Conservation (phyloP, 352 stramenopile species). For the Sclerospora graminicola region DNA sequence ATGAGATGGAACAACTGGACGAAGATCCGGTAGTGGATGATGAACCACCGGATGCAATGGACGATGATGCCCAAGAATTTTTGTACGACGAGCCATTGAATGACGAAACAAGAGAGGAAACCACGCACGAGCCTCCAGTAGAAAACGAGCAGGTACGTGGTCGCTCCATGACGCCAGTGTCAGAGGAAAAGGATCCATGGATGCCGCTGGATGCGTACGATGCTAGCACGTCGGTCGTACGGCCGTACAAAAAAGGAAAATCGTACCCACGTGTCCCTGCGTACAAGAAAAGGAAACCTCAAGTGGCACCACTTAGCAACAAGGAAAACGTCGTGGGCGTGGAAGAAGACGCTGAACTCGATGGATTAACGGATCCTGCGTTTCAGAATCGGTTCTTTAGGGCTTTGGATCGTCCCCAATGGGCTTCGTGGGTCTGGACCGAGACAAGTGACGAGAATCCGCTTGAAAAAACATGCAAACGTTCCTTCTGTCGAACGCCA, state of each 20-base stretch:
- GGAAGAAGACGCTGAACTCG: slow-evolving; percentile 30
- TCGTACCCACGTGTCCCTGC: slow-evolving; percentile 41
- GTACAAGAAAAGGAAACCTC: slow-evolving; percentile 31
- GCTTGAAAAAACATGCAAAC: slow-evolving; percentile 50
- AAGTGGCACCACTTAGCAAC: slow-evolving; percentile 14
- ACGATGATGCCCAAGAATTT: slow-evolving; percentile 17
- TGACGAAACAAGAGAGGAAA: slow-evolving; percentile 1
- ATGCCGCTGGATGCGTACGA: slow-evolving; percentile 66
- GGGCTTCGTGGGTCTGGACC: slow-evolving; percentile 66
- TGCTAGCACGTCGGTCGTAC: slow-evolving; percentile 43
- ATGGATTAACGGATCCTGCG: slow-evolving; percentile 45
- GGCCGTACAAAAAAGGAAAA: slow-evolving; percentile 65
- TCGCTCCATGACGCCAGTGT: neutral
- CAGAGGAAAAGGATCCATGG: slow-evolving; percentile 54
- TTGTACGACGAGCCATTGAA: no score
- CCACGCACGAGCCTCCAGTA: slow-evolving; percentile 1
- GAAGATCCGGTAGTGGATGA: no score
- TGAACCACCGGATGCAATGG: slow-evolving; percentile 20
- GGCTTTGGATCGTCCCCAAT: slow-evolving; percentile 36
- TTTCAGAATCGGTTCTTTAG: slow-evolving; percentile 62
- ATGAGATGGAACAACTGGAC: no score
- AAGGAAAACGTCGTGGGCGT: slow-evolving; percentile 24
- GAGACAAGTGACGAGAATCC: slow-evolving; percentile 34
- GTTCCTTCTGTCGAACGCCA: slow-evolving; percentile 44
- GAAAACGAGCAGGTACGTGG: neutral